phyloP scores from a whole-genome alignment of 2,329 filamentous ascomycete species.

The Penicillium sp. region DNA sequence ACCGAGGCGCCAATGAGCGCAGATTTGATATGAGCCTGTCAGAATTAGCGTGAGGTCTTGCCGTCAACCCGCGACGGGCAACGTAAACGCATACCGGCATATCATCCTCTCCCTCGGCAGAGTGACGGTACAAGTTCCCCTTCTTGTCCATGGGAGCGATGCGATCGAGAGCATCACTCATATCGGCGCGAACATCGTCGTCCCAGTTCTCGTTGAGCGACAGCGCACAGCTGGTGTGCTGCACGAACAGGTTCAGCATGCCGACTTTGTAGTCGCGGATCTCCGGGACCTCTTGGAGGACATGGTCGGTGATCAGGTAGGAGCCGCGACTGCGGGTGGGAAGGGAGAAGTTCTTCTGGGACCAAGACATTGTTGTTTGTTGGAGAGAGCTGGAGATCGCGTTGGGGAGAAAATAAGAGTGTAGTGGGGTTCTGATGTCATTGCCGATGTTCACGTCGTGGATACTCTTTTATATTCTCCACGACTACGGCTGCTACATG shows the following conservation, averaged over 20 bases:
- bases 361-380: slow-evolving; percentile 62
- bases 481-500: too few species aligned
- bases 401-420: slow-evolving; percentile 47
- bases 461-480: too few species aligned
- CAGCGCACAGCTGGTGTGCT: slow-evolving; percentile 91
- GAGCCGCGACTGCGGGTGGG: slow-evolving; percentile 76
- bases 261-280: slow-evolving; percentile 81
- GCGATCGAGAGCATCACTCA: slow-evolving; percentile 89
- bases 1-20: slow-evolving; percentile 86
- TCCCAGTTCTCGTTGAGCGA: slow-evolving; percentile 93
- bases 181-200: slow-evolving; percentile 81
- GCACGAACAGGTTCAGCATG: slow-evolving; percentile 84
- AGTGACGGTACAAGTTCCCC: slow-evolving; percentile 79
- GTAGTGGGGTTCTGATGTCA: slow-evolving; percentile 40
- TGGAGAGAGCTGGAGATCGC: slow-evolving; percentile 19
- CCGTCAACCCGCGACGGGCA: too few species aligned
- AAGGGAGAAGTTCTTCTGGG: slow-evolving; percentile 81
- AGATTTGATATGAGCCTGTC: slow-evolving; percentile 85
- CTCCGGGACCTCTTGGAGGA: slow-evolving; percentile 73
- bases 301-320: slow-evolving; percentile 83
- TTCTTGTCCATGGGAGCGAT: slow-evolving; percentile 81
- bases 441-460: neutral
- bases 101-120: slow-evolving; percentile 84
- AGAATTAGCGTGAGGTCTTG: neutral
- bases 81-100: slow-evolving; percentile 70